Evolutionary conservation across 1,139 yeast genomes (phyloP).

Genomic region (Pichia sp.): DNA sequence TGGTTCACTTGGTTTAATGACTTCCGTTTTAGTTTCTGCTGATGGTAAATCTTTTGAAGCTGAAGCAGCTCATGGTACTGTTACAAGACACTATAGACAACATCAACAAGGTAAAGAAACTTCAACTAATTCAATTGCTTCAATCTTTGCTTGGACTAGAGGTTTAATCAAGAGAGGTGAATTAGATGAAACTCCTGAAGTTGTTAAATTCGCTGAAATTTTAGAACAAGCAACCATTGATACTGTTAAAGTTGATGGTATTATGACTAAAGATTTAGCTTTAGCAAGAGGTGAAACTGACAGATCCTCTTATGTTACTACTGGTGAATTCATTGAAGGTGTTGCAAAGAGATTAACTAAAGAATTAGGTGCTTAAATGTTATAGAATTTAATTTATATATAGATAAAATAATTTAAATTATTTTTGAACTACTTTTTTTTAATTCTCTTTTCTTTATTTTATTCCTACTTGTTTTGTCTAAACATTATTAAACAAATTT

Average conservation of each 20-base stretch:
- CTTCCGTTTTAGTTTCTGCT: conserved; percentile 78
- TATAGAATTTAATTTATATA: too few relatives aligned
- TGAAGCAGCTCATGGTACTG: conserved; percentile 87
- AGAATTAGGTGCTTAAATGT: conserved; percentile 15
- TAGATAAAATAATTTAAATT: too few relatives aligned
- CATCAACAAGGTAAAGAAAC: conserved; percentile 82
- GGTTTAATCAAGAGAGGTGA: conserved; percentile 79
- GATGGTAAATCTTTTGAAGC: conserved; percentile 79
- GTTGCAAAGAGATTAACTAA: conserved; percentile 46
- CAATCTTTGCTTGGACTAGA: conserved; percentile 83
- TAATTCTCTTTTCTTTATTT: too few relatives aligned
- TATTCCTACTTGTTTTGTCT: too few relatives aligned
- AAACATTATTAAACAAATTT: too few relatives aligned
- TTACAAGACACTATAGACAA: conserved; percentile 80
- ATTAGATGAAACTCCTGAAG: conserved; percentile 65
- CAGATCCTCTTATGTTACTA: conserved; percentile 50
- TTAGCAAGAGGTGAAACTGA: conserved; percentile 44
- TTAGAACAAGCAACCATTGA: conserved; percentile 66
- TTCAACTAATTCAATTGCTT: conserved; percentile 78
- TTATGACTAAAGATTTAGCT: conserved; percentile 81
- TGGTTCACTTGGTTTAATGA: conserved; percentile 79
- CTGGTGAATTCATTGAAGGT: conserved; percentile 69
- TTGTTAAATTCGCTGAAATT: conserved; percentile 57
- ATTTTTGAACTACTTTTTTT: too few relatives aligned
- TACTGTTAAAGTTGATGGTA: conserved; percentile 65